Conservation (phyloP, 352 stramenopile genomes). For the Bremia lactucae region DNA sequence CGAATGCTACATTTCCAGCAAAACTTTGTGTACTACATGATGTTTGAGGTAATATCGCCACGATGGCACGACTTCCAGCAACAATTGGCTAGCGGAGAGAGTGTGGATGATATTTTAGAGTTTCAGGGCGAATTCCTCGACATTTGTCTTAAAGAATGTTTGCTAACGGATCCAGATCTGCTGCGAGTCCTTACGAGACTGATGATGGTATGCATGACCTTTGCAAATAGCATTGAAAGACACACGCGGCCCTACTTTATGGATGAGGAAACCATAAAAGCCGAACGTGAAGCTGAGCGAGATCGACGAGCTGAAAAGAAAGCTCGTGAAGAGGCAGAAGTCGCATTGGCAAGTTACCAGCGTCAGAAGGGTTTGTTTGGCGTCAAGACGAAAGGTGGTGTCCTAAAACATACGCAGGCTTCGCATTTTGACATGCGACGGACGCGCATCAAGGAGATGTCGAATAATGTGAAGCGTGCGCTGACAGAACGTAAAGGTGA, state of each 20-base stretch:
- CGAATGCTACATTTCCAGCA: slow-evolving; percentile 99
- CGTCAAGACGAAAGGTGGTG: slow-evolving; percentile 41
- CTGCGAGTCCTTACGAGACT: slow-evolving; percentile 91
- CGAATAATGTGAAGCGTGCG: slow-evolving; percentile 62
- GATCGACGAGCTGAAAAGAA: slow-evolving; percentile 75
- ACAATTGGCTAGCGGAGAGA: slow-evolving; percentile 64
- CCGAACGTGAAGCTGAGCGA: slow-evolving; percentile 61
- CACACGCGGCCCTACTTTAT: slow-evolving; percentile 80
- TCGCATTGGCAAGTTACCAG: slow-evolving; percentile 56
- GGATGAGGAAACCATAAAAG: slow-evolving; percentile 82
- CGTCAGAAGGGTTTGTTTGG: slow-evolving; percentile 28
- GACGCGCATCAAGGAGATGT: slow-evolving; percentile 70
- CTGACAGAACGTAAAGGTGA: slow-evolving; percentile 59
- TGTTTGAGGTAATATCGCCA: slow-evolving; percentile 93
- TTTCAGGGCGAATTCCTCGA: slow-evolving; percentile 94
- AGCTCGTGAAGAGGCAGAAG: slow-evolving; percentile 61
- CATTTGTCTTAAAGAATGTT: slow-evolving; percentile 92
- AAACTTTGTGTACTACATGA: slow-evolving; percentile 98
- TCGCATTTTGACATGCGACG: slow-evolving; percentile 72
- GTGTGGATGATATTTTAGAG: slow-evolving; percentile 92
- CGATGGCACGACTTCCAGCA: slow-evolving; percentile 87
- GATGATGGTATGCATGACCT: slow-evolving; percentile 93
- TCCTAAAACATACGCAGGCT: slow-evolving; percentile 51
- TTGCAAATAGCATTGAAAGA: slow-evolving; percentile 90
- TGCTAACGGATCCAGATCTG: slow-evolving; percentile 94